These are phyloP conservation scores for Termitomyces bulborhizus DNA, from an alignment of 768 basidiomycete genomes.

Conservation along the genomic window DNA sequence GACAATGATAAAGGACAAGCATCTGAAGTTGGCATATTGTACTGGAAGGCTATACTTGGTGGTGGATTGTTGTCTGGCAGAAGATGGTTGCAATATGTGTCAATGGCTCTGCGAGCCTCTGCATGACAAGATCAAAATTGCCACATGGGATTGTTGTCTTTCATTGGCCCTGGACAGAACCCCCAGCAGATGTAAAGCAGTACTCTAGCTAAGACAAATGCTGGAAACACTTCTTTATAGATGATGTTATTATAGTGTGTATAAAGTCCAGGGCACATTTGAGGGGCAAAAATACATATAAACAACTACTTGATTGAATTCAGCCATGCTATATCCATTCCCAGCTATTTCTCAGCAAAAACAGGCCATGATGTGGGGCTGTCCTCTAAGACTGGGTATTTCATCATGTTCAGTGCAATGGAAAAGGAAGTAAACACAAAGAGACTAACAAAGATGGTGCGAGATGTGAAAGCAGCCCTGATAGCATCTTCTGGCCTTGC, in stretches of 20 bases:
- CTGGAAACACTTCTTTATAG: background rate
- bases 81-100: background rate
- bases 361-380: background rate
- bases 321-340: background rate
- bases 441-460: background rate
- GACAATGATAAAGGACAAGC: background rate
- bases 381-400: background rate
- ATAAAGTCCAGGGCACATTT: background rate
- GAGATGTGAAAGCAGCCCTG: background rate
- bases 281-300: constrained; percentile 1
- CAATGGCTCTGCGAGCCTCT: background rate
- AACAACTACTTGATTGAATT: background rate
- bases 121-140: background rate
- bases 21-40: background rate
- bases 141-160: background rate
- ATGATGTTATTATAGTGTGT: background rate
- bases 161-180: background rate
- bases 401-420: constrained; percentile 1
- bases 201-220: background rate
- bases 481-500: background rate
- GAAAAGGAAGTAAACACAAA: background rate
- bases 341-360: background rate
- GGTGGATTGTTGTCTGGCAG: background rate
- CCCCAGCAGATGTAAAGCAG: background rate
- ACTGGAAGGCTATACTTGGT: background rate